Percentiles rank a stretch among this genome's conserved stretches.
phyloP scores from a whole-genome alignment of 2,329 filamentous ascomycete species.

The Pyrenochaeta sp. region DNA sequence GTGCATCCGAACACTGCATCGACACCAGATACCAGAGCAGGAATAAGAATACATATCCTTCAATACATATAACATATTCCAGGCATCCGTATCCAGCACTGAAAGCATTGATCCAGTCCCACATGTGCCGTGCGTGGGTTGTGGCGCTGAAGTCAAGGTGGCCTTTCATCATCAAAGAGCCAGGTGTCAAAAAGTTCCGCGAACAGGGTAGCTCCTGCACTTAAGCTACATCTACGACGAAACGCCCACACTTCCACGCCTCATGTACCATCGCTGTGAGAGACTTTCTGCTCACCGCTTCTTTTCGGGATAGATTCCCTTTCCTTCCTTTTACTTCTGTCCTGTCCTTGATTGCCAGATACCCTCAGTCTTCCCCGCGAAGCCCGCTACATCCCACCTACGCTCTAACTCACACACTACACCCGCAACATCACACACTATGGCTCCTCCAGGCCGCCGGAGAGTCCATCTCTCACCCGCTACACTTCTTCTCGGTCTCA shows the following conservation, averaged over 20 bases:
- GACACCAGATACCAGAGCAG: background rate
- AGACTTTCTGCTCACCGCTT: constrained; percentile 13
- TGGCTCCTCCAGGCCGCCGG: constrained; percentile 59
- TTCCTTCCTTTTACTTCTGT: constrained; percentile 26
- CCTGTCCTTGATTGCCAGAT: constrained; percentile 7
- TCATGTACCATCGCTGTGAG: constrained; percentile 25
- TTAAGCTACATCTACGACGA: constrained; percentile 30
- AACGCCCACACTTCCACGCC: constrained; percentile 23
- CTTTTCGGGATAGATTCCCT: constrained; percentile 38
- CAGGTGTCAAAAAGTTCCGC: constrained; percentile 37
- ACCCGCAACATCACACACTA: constrained; percentile 40
- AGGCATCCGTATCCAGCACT: constrained; percentile 23
- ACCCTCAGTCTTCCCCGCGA: constrained; percentile 24
- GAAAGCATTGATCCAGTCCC: constrained; percentile 16
- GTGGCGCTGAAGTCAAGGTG: constrained; percentile 38
- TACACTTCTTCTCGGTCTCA: constrained; percentile 60
- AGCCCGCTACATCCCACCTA: constrained; percentile 34
- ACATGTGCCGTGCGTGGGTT: constrained; percentile 19
- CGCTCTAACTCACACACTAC: constrained; percentile 6
- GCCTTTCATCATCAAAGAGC: constrained; percentile 40
- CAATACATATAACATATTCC: background rate
- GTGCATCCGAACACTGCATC: background rate
- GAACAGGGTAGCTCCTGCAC: constrained; percentile 35
- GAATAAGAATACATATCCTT: background rate
- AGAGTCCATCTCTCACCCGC: constrained; percentile 51